Conservation (phyloP, 352 stramenopile species). For the Blastocystis sp. region DNA sequence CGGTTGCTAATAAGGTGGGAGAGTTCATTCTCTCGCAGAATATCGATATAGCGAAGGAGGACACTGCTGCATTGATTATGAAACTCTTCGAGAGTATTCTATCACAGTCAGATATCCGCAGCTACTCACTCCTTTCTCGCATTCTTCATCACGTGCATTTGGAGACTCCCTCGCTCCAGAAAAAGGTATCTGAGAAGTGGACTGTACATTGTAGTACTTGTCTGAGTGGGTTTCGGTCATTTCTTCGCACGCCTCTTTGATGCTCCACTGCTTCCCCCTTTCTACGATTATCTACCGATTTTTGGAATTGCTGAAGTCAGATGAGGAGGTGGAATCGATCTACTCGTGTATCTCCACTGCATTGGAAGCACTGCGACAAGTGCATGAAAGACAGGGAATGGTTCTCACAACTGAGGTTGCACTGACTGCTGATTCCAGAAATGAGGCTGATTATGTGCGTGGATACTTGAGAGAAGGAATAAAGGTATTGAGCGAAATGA, state of each 20-base stretch:
- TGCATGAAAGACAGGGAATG: background rate
- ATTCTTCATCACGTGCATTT: conserved; percentile 60
- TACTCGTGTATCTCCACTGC: background rate
- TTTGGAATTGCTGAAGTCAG: background rate
- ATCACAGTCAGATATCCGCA: background rate
- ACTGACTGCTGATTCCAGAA: background rate
- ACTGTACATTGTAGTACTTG: background rate
- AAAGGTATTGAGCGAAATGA: background rate
- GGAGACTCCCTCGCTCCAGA: conserved; percentile 73
- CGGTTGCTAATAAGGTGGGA: background rate
- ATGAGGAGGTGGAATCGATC: background rate
- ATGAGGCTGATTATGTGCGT: background rate
- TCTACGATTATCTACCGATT: background rate
- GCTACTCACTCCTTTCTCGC: background rate
- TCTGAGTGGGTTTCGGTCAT: background rate
- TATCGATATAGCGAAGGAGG: background rate
- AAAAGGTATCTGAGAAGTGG: conserved; percentile 66
- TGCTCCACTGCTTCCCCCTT: background rate
- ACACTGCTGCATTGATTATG: conserved; percentile 65
- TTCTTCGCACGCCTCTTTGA: background rate
- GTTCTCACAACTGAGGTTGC: background rate
- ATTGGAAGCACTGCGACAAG: background rate
- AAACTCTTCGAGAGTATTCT: conserved; percentile 72
- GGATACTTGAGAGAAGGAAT: background rate
- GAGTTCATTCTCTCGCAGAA: background rate